Evolutionary conservation across 192 early-diverging fungal species (phyloP), one percentile per base, ranked within the genome.

Genomic region (Entophlyctis helioformis): DNA sequence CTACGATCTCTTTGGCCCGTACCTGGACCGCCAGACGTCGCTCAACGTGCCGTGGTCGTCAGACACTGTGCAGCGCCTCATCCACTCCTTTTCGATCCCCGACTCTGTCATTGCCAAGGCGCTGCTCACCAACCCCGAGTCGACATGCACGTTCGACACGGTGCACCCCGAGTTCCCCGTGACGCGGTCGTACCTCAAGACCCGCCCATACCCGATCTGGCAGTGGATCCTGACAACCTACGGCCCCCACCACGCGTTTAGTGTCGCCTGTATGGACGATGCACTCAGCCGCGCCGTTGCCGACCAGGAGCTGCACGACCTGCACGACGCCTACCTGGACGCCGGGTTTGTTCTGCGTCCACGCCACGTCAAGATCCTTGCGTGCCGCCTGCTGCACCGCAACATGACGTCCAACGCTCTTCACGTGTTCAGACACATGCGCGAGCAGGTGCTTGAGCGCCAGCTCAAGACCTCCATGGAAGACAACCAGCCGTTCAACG

Each of bases 321-420:
- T 74, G 3, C 67, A 64, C 23, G 60, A 68, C 38, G 47, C 54
- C 12, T 74, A 54, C 35, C 35, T 74, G 11, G 53, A 64, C 10
- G 50, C 57, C 23, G 71, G 71, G 16, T 50, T 74, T 8, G 48
- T 44, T 12, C 67, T 74, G 33, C 46, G 55, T 39, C 71, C 71
- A 5, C 46, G 67, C 12, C 71, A 74, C 36, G 49, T 74, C 31
- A 74, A 74, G 40, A 73, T 73, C 24, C 51, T 73, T 11, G 71
- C 71, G 1, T 73, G 71, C 28, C 36, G 71, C 6, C 57, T 73
- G 16, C 51, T 73, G 1, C 71, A 73, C 38, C 60, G 71, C 12
- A 61, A 73, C 48, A 73, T 73, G 71, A 66, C 71, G 1, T 47
- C 54, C 43, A 73, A 69, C 39, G 65, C 71, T 16, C 44, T 73